Percentiles rank a stretch among this genome's conserved stretches.
These are phyloP conservation scores for Themeda triandra DNA, from an alignment of 176 grass and related monocot species.

Conservation along the genomic window DNA sequence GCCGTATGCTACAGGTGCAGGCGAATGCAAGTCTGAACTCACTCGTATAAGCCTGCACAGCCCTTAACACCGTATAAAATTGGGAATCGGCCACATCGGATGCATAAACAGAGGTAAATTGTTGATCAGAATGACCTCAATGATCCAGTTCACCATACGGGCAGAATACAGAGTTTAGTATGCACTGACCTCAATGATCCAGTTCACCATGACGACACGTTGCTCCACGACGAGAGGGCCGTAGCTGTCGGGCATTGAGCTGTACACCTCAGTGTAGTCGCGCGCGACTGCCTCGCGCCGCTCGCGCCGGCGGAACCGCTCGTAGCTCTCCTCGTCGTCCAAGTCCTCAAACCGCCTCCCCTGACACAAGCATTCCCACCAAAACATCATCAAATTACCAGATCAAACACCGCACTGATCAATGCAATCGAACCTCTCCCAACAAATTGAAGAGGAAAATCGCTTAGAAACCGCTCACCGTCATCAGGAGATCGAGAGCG, in stretches of 20 bases:
- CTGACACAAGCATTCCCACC: constrained; percentile 31
- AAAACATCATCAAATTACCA: neutral
- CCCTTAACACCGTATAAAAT: neutral
- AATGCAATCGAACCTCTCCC: neutral
- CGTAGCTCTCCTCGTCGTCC: constrained; percentile 75
- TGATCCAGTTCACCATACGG: no score
- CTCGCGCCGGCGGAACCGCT: constrained; percentile 52
- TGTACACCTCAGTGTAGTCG: constrained; percentile 55
- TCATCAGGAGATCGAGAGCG: neutral
- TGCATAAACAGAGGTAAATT: neutral
- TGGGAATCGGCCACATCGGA: neutral
- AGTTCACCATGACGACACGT: constrained; percentile 71
- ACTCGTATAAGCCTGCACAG: neutral
- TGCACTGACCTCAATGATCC: constrained; percentile 72
- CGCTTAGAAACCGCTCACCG: constrained; percentile 7
- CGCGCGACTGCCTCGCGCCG: constrained; percentile 16
- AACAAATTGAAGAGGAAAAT: neutral
- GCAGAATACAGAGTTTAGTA: neutral
- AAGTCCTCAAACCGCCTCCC: constrained; percentile 52
- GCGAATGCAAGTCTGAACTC: neutral
- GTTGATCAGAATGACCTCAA: neutral
- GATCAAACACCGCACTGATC: constrained; percentile 1
- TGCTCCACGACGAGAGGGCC: constrained; percentile 48
- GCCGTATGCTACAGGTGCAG: neutral
- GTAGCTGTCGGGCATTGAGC: constrained; percentile 12